Base-by-base conservation (phyloP, 495 filamentous ascomycete genomes). In the Trichoderma asperelloides region DNA sequence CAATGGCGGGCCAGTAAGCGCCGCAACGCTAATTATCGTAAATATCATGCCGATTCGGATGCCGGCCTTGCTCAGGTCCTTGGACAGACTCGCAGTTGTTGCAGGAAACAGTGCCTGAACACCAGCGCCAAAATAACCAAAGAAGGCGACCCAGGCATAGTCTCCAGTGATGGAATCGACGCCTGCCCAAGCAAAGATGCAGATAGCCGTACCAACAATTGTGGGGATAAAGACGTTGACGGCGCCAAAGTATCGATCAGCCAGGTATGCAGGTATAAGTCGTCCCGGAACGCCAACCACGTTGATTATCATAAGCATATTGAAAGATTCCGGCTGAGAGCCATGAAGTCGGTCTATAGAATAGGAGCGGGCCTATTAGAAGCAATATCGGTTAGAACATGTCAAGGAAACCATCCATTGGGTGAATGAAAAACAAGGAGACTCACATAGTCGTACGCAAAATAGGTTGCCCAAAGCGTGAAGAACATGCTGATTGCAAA, bases 21-120 rank as follows among this genome's bases (percentile, higher is more conserved):
- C 83, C 0, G 91, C 90, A 63, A 95, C 84, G 45, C 85, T 87
- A 15, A 89, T 83, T 49, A 92, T 85, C n/a, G 84, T 87, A 67
- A 95, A 88, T 30, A 88, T 82, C 89, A 95, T 93, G 7, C 91
- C 92, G 81, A 92, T 88, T 16, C 90, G 80, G 65, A 87, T 84
- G 0, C 92, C 89, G 25, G 82, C 80, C 74, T 90, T 92, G 33
- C 83, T 81, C 71, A 88, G 68, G 70, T 95, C 88, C 2, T 68
- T 89, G 68, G 68, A 86, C 80, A 73, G 81, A 76, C 37, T 8
- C 7, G 75, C 87, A 85, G 72, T 86, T 45, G 57, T 86, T 73
- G 80, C 89, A 75, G 76, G 92, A 68, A 86, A 87, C 62, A 91
- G 75, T 8, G 84, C 85, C 77, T 67, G 65, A 65, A 96, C 85